Evolutionary conservation across 2,329 filamentous ascomycete species (phyloP).

Genomic region (Pseudogymnoascus sp.): DNA sequence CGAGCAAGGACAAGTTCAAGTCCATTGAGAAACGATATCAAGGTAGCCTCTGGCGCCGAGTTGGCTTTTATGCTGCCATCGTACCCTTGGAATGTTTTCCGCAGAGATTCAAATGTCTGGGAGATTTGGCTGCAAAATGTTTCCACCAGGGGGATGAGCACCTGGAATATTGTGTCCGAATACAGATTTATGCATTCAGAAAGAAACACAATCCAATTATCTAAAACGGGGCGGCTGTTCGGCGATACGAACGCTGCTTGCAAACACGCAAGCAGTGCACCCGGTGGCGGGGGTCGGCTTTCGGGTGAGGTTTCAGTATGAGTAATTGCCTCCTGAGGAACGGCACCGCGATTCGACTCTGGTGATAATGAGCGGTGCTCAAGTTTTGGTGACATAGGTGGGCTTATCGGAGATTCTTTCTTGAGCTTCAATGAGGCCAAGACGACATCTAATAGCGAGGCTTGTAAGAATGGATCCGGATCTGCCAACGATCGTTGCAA

Average conservation of each 20-base stretch:
- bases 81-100: constrained; percentile 49
- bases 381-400: constrained; percentile 19
- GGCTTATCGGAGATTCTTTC: constrained; percentile 27
- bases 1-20: constrained; percentile 83
- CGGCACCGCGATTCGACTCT: constrained; percentile 30
- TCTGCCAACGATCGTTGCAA: constrained; percentile 53
- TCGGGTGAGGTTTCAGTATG: constrained; percentile 33
- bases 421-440: constrained; percentile 64
- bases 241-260: constrained; percentile 70
- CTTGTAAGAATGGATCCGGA: constrained; percentile 64
- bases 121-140: constrained; percentile 76
- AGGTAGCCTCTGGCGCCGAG: constrained; percentile 57
- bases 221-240: constrained; percentile 67
- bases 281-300: constrained; percentile 38
- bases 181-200: constrained; percentile 78
- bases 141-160: constrained; percentile 82
- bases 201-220: constrained; percentile 86
- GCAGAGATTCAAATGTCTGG: constrained; percentile 62
- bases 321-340: constrained; percentile 36
- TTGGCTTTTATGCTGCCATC: constrained; percentile 23
- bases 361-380: constrained; percentile 20
- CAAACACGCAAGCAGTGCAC: constrained; percentile 77
- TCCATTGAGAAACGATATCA: constrained; percentile 84
- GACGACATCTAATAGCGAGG: constrained; percentile 70
- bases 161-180: constrained; percentile 76